Percentiles rank a stretch among this genome's conserved stretches.
Conservation (phyloP, 306 rosid species). For the Castanea mollissima region DNA sequence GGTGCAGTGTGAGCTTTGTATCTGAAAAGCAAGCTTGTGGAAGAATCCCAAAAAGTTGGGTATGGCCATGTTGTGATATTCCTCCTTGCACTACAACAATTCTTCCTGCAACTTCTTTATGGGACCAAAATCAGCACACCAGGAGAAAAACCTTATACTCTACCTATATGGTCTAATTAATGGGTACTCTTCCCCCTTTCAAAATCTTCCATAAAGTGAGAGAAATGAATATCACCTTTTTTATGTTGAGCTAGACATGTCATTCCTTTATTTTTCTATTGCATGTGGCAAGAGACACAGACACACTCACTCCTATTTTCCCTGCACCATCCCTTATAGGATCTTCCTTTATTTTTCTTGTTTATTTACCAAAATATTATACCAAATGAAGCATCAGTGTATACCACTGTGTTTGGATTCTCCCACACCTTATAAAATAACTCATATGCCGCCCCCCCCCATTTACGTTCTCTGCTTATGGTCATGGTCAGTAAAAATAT, state of each 20-base stretch:
- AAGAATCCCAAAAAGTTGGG: constrained; percentile 63
- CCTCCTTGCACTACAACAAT: constrained; percentile 57
- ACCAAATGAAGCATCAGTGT: constrained; percentile 6
- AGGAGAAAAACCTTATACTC: constrained; percentile 11
- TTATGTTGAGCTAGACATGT: constrained; percentile 28
- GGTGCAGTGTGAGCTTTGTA: constrained; percentile 22
- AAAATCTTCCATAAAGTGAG: constrained; percentile 60
- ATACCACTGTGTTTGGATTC: not conserved
- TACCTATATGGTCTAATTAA: not conserved
- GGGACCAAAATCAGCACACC: constrained; percentile 65
- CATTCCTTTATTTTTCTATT: constrained; percentile 35
- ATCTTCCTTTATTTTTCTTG: constrained; percentile 28
- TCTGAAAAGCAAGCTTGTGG: constrained; percentile 20
- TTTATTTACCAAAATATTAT: constrained; percentile 4
- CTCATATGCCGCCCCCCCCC: not conserved
- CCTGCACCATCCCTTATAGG: constrained; percentile 28
- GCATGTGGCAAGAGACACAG: constrained; percentile 39
- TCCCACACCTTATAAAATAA: not conserved
- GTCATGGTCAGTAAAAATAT: not conserved
- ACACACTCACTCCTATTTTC: constrained; percentile 28
- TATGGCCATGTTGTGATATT: constrained; percentile 70
- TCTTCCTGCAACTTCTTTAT: constrained; percentile 81
- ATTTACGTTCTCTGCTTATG: not conserved
- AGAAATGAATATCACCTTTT: constrained; percentile 61
- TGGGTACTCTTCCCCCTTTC: constrained; percentile 14